A percentile compares a stretch with the other conserved stretches of the same genome.
phyloP scores from a whole-genome alignment of 768 basidiomycete species.

The Panaeolus cyanescens region DNA sequence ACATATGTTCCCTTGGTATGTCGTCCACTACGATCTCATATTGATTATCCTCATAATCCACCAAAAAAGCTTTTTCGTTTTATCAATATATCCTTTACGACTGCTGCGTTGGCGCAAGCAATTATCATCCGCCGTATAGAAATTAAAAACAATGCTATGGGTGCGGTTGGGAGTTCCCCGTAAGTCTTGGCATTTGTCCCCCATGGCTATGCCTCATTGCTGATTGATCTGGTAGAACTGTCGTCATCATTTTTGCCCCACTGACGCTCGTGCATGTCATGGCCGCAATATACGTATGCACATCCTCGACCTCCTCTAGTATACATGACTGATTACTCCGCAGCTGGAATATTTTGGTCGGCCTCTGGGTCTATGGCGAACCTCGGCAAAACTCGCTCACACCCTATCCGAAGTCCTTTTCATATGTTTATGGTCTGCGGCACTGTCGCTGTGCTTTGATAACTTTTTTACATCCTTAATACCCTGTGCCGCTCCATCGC shows the following conservation, averaged over 20 bases:
- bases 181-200: slow-evolving; percentile 34
- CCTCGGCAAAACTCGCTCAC: slow-evolving; percentile 83
- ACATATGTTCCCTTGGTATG: slow-evolving; percentile 78
- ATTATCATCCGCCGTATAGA: slow-evolving; percentile 72
- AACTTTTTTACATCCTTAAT: slow-evolving; percentile 89
- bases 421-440: slow-evolving; percentile 93
- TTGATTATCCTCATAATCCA: too few species aligned
- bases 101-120: slow-evolving; percentile 77
- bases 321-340: slow-evolving; percentile 11
- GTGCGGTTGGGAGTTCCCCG: slow-evolving; percentile 84
- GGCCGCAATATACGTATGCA: slow-evolving; percentile 78
- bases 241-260: slow-evolving; percentile 86
- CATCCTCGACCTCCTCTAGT: slow-evolving; percentile 2
- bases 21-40: too few species aligned
- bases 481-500: slow-evolving; percentile 65
- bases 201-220: not conserved
- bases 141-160: slow-evolving; percentile 48
- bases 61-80: slow-evolving; percentile 72
- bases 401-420: slow-evolving; percentile 88
- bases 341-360: slow-evolving; percentile 93
- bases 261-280: slow-evolving; percentile 85
- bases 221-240: slow-evolving; percentile 46
- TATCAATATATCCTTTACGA: slow-evolving; percentile 82
- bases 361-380: slow-evolving; percentile 90
- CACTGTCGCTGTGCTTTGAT: slow-evolving; percentile 86